Evolutionary conservation across 208 protist species (phyloP).

Genomic region (Crithidia expoeki): DNA sequence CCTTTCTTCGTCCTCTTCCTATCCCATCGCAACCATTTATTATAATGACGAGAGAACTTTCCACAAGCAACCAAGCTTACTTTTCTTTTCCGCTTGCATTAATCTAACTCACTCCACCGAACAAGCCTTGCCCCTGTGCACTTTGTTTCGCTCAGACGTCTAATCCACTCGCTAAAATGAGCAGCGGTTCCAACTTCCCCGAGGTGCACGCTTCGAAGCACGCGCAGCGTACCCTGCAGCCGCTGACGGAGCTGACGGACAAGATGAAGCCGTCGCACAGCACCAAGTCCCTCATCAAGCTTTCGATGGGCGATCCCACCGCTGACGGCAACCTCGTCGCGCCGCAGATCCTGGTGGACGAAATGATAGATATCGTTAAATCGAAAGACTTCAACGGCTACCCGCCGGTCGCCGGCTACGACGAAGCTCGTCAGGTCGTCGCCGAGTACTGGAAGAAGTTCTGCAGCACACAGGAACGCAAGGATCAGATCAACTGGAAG

Average conservation of each 20-base stretch:
- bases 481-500: conserved; percentile 41
- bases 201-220: conserved; percentile 43
- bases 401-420: conserved; percentile 50
- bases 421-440: conserved; percentile 54
- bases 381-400: conserved; percentile 74
- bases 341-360: conserved; percentile 45
- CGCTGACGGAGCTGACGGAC: conserved; percentile 84
- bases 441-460: conserved; percentile 52
- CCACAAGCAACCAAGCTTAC: conserved; percentile 4
- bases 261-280: conserved; percentile 72
- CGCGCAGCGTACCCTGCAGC: conserved; percentile 73
- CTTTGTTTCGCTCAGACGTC: background rate
- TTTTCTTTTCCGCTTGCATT: conserved; percentile 2
- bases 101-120: background rate
- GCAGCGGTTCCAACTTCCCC: conserved; percentile 22
- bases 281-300: conserved; percentile 43
- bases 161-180: background rate
- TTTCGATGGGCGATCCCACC: conserved; percentile 83
- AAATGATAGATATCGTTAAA: conserved; percentile 56
- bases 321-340: conserved; percentile 76
- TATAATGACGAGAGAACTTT: conserved; percentile 7
- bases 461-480: conserved; percentile 34
- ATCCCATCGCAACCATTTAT: too few species aligned
- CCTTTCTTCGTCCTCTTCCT: background rate
- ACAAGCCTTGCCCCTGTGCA: background rate